phyloP scores from a whole-genome alignment of 2,329 filamentous ascomycete species.

The Aspergillus sp. region DNA sequence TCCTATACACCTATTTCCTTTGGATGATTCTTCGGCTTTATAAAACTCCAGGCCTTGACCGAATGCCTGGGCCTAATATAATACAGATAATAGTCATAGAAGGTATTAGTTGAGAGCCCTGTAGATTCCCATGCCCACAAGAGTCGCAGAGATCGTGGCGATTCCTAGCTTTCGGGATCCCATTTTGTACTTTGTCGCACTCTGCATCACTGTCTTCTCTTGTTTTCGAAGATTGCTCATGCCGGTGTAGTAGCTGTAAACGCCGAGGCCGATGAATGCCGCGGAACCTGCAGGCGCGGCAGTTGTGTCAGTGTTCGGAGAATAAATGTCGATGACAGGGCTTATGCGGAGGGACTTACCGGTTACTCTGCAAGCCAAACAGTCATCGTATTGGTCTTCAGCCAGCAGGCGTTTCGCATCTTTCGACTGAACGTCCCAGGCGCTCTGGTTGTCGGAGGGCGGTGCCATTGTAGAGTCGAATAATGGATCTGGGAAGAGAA shows the following conservation, averaged over 20 bases:
- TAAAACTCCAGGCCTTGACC: neutral
- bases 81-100: constrained; percentile 2
- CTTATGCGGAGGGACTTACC: constrained; percentile 51
- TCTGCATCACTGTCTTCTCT: constrained; percentile 60
- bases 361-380: constrained; percentile 67
- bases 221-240: constrained; percentile 69
- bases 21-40: neutral
- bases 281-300: constrained; percentile 59
- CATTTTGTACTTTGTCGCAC: constrained; percentile 71
- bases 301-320: constrained; percentile 10
- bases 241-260: constrained; percentile 75
- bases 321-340: neutral
- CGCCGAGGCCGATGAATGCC: constrained; percentile 72
- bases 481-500: neutral
- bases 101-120: constrained; percentile 55
- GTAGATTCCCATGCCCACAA: constrained; percentile 71
- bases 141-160: constrained; percentile 62
- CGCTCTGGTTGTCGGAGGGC: constrained; percentile 44
- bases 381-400: constrained; percentile 56
- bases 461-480: constrained; percentile 38
- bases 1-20: constrained; percentile 6
- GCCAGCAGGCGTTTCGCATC: constrained; percentile 58
- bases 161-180: constrained; percentile 68
- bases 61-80: neutral
- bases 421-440: constrained; percentile 55